A percentile compares a stretch with the other conserved stretches of the same genome.
These are phyloP conservation scores for Fusarium tanahbumbuense DNA, from an alignment of 2,329 filamentous ascomycete genomes.

Conservation along the genomic window DNA sequence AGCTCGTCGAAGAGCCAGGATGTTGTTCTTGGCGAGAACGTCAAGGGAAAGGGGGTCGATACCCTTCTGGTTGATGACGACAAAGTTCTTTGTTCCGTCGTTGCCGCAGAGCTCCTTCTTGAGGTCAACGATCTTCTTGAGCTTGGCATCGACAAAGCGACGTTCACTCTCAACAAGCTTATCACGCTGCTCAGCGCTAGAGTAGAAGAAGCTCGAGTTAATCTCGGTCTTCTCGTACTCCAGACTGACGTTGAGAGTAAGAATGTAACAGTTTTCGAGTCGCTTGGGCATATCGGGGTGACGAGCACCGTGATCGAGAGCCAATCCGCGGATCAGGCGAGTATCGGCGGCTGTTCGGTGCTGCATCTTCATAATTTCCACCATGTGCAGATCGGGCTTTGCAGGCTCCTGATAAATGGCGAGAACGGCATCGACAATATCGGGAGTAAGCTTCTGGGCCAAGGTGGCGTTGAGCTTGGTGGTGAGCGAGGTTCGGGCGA, in stretches of 20 bases:
- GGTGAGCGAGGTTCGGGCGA: constrained; percentile 92
- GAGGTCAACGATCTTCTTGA: constrained; percentile 96
- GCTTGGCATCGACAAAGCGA: constrained; percentile 93
- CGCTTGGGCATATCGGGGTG: constrained; percentile 99
- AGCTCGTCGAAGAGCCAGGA: constrained; percentile 90
- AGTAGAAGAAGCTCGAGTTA: constrained; percentile 99
- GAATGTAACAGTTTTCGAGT: constrained; percentile 93
- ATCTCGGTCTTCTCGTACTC: constrained; percentile 99
- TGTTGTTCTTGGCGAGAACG: constrained; percentile 97
- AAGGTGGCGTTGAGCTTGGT: constrained; percentile 94
- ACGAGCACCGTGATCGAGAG: constrained; percentile 92
- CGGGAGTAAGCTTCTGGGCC: constrained; percentile 90
- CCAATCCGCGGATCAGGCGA: constrained; percentile 91
- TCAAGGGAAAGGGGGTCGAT: constrained; percentile 97
- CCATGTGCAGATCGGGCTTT: constrained; percentile 98
- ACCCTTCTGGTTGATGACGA: constrained; percentile 99
- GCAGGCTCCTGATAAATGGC: constrained; percentile 89
- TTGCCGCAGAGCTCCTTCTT: constrained; percentile 98
- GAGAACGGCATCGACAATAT: constrained; percentile 95
- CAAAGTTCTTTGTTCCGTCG: constrained; percentile 94
- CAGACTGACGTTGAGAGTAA: constrained; percentile 94
- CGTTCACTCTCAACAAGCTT: constrained; percentile 98
- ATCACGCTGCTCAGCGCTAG: constrained; percentile 93
- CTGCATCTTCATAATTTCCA: constrained; percentile 99
- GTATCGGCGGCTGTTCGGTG: constrained; percentile 96